A percentile compares a stretch with the other conserved stretches of the same genome.
Conservation (phyloP, 2,329 filamentous ascomycete species). For the Westerdykella sp. region DNA sequence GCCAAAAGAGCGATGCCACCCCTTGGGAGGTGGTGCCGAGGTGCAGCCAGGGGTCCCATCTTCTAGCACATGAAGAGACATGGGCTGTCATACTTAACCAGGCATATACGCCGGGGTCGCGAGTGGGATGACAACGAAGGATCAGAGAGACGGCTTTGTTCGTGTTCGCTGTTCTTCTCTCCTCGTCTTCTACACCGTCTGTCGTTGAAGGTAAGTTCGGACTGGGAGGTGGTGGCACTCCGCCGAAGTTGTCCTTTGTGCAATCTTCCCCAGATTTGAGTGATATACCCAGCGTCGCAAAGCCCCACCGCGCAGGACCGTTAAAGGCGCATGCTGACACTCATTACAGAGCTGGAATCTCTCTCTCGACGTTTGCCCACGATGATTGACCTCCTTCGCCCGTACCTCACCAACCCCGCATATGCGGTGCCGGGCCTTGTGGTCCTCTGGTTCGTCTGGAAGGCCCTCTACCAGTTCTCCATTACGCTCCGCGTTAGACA, state of each 20-base stretch:
- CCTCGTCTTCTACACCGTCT: too few species aligned
- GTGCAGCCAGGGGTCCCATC: background rate
- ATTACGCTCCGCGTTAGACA: conserved; percentile 31
- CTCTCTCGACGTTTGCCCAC: conserved; percentile 1
- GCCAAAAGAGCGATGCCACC: background rate
- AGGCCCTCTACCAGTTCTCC: conserved; percentile 1
- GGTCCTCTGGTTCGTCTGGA: conserved; percentile 17
- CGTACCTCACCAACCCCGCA: conserved; percentile 13
- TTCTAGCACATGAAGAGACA: background rate
- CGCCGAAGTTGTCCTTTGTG: background rate
- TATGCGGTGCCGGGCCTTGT: conserved; percentile 18
- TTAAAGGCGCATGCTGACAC: background rate
- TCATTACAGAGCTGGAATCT: background rate
- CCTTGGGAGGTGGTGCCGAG: background rate
- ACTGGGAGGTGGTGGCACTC: background rate
- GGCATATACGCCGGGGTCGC: background rate
- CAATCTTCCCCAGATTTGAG: background rate
- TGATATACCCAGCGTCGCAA: background rate
- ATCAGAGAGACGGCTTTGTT: too few species aligned
- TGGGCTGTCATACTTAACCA: background rate
- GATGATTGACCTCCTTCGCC: conserved; percentile 19
- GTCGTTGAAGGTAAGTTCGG: background rate
- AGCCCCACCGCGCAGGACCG: background rate
- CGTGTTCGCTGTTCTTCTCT: too few species aligned
- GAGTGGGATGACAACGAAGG: too few species aligned